phyloP scores from a whole-genome alignment of 116 monocot genomes.

The Iris pallida region DNA sequence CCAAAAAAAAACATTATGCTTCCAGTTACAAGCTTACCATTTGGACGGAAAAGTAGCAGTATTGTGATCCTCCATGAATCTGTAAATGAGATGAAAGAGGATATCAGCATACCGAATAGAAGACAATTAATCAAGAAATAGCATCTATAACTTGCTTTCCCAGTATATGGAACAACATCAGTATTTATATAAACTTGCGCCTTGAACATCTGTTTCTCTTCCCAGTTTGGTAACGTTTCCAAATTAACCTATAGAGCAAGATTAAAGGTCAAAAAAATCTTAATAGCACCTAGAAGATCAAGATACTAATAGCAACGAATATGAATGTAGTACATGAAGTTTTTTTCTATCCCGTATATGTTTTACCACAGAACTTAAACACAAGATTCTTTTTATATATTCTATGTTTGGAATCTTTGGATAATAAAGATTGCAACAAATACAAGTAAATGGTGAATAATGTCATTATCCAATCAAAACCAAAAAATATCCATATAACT shows the following conservation, averaged over 20 bases:
- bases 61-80: slow-evolving; percentile 99
- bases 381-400: too few species aligned
- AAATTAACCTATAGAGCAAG: slow-evolving; percentile 65
- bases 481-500: too few species aligned
- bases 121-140: neutral
- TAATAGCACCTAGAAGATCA: neutral
- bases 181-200: slow-evolving; percentile 54
- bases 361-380: too few species aligned
- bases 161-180: neutral
- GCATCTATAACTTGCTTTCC: slow-evolving; percentile 1
- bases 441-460: too few species aligned
- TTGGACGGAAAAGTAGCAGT: slow-evolving; percentile 99
- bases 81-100: slow-evolving; percentile 15
- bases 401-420: too few species aligned
- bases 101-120: neutral
- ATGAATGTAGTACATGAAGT: neutral
- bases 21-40: slow-evolving; percentile 49
- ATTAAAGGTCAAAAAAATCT: neutral
- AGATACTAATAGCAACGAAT: neutral
- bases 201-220: slow-evolving; percentile 98
- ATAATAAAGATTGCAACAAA: too few species aligned
- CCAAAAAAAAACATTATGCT: neutral
- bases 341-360: too few species aligned
- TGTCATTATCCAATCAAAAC: too few species aligned
- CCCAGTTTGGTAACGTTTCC: slow-evolving; percentile 92